These are phyloP conservation scores for Daldinia bambusicola DNA, from an alignment of 495 filamentous ascomycete species.

Conservation along the genomic window DNA sequence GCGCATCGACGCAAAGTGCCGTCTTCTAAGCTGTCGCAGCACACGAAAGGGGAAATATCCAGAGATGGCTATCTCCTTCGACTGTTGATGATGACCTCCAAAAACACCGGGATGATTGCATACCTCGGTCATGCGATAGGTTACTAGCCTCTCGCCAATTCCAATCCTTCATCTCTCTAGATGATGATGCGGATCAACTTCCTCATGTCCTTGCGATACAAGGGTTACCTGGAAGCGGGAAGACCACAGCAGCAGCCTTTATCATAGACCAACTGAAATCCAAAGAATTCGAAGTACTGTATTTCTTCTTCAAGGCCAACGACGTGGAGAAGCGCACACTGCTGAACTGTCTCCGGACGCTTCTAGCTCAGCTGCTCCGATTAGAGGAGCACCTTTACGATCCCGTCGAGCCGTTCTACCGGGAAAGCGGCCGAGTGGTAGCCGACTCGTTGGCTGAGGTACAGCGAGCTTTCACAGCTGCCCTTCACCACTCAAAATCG, in stretches of 20 bases:
- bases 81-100: constrained; percentile 45
- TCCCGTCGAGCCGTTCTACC: constrained; percentile 37
- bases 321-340: constrained; percentile 40
- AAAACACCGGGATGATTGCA: constrained; percentile 34
- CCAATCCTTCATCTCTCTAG: constrained; percentile 24
- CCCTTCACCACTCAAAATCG: constrained; percentile 12
- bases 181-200: background rate
- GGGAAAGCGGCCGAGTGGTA: constrained; percentile 39
- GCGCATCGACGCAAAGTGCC: background rate
- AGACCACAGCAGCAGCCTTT: constrained; percentile 43
- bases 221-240: constrained; percentile 44
- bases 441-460: constrained; percentile 42
- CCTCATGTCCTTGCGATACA: constrained; percentile 32
- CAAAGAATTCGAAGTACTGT: constrained; percentile 27
- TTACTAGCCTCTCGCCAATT: constrained; percentile 30
- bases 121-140: constrained; percentile 42
- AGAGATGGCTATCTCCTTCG: constrained; percentile 46
- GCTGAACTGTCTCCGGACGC: constrained; percentile 36
- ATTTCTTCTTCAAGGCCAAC: constrained; percentile 47
- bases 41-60: constrained; percentile 36
- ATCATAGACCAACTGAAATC: constrained; percentile 33
- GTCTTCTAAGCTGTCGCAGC: constrained; percentile 26
- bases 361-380: constrained; percentile 41
- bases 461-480: constrained; percentile 26
- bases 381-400: constrained; percentile 39